Conservation (phyloP, 179 eudicot species). For the Carnegiea gigantea region DNA sequence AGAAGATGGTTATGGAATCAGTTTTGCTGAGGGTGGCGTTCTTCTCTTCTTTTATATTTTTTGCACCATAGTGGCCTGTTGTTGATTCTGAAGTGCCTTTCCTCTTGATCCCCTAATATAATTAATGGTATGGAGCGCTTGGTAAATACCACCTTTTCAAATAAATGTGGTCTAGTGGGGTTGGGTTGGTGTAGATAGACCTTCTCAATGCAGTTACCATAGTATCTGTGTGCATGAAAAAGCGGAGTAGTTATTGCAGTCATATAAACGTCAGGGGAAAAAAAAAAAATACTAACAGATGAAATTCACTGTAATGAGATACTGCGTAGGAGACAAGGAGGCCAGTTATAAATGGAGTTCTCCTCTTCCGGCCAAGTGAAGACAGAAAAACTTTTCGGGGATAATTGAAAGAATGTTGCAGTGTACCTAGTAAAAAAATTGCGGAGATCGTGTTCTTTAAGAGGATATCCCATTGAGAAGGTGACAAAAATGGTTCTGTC, state of each 20-base stretch:
- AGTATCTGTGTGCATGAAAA: conserved; percentile 8
- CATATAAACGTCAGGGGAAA: no score
- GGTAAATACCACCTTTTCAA: conserved; percentile 11
- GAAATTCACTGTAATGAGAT: not conserved
- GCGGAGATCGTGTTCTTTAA: not conserved
- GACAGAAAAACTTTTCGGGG: not conserved
- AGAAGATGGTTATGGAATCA: not conserved
- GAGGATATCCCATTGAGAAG: conserved; percentile 16
- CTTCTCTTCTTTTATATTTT: conserved; percentile 9
- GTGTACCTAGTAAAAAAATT: conserved; percentile 15
- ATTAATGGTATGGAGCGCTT: conserved; percentile 13
- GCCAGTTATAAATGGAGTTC: not conserved
- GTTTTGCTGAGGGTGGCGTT: not conserved
- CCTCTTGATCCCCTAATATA: conserved; percentile 12
- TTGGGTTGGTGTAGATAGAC: conserved; percentile 5
- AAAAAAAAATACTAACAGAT: not conserved
- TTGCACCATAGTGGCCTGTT: conserved; percentile 14
- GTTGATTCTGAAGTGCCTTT: not conserved
- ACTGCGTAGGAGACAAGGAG: not conserved
- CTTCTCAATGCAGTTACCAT: conserved; percentile 10
- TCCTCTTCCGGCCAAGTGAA: not conserved
- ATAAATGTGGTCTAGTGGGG: conserved; percentile 3
- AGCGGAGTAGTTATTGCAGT: not conserved
- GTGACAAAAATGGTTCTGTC: conserved; percentile 22
- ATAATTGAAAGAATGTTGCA: not conserved